Conservation (phyloP, 2,329 filamentous ascomycete species). For the Epichloe hybrida region DNA sequence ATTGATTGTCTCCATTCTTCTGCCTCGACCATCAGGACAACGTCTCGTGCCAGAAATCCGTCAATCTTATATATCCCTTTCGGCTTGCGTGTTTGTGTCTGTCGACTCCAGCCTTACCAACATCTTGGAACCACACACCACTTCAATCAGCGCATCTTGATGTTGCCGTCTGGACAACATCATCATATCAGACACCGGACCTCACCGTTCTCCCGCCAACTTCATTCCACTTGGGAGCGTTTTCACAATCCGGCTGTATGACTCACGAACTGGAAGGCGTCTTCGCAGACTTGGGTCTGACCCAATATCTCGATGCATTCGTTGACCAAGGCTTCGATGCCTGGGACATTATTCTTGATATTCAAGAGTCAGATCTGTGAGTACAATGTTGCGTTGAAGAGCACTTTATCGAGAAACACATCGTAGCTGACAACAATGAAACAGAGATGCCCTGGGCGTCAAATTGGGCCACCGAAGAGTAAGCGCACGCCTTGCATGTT, state of each 20-base stretch:
- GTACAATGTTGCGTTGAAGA: constrained; percentile 16
- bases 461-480: constrained; percentile 72
- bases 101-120: background rate
- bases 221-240: background rate
- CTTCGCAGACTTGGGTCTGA: constrained; percentile 63
- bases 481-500: constrained; percentile 22
- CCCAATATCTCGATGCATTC: constrained; percentile 62
- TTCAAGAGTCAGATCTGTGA: constrained; percentile 72
- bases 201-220: background rate
- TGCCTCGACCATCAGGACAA: background rate
- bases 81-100: background rate
- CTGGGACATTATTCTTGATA: constrained; percentile 73
- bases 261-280: constrained; percentile 48
- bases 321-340: constrained; percentile 71
- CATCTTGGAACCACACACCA: background rate
- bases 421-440: constrained; percentile 11
- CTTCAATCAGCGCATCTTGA: constrained; percentile 3
- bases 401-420: background rate
- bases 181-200: background rate
- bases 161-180: constrained; percentile 5
- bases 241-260: constrained; percentile 18
- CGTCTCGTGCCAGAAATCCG: background rate
- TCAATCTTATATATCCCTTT: background rate
- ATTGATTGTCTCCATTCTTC: background rate
- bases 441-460: constrained; percentile 57